Conservation (phyloP, 108 stramenopile genomes). For the Schizochytrium sp. region DNA sequence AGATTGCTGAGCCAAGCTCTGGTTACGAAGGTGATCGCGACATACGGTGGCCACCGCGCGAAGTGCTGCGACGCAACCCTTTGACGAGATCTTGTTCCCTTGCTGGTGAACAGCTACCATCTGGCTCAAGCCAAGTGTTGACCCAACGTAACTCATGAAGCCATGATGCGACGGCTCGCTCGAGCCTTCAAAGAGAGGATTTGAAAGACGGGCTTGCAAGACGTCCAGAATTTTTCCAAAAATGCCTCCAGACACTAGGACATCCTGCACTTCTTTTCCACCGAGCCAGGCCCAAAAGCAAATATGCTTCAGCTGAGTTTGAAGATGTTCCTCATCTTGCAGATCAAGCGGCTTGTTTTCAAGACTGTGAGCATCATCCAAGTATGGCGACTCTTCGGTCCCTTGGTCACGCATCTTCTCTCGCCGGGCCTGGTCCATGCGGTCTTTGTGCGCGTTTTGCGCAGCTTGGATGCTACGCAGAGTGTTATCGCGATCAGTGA, state of each 20-base stretch:
- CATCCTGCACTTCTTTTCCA: background rate
- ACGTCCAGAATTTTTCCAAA: background rate
- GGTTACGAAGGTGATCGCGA: background rate
- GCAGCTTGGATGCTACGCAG: too few relatives aligned
- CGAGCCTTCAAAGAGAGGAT: background rate
- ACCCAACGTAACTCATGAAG: background rate
- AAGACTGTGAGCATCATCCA: background rate
- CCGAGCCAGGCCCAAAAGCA: background rate
- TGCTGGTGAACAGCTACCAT: background rate
- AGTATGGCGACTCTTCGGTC: background rate
- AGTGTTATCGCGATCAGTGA: too few relatives aligned
- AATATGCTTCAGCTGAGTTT: background rate
- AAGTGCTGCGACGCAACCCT: background rate
- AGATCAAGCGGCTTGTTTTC: background rate
- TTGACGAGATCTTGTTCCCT: background rate
- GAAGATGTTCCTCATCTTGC: background rate
- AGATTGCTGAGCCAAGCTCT: background rate
- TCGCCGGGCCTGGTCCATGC: background rate
- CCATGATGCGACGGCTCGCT: background rate
- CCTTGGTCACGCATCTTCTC: slow-evolving; percentile 10
- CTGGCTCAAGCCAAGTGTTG: background rate
- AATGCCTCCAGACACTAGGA: background rate
- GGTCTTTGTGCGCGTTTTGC: background rate
- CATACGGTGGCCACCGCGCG: background rate
- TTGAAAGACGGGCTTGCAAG: background rate